These are phyloP conservation scores for Haplosporangium gracile DNA, from an alignment of 192 early-diverging fungal genomes.

Conservation along the genomic window DNA sequence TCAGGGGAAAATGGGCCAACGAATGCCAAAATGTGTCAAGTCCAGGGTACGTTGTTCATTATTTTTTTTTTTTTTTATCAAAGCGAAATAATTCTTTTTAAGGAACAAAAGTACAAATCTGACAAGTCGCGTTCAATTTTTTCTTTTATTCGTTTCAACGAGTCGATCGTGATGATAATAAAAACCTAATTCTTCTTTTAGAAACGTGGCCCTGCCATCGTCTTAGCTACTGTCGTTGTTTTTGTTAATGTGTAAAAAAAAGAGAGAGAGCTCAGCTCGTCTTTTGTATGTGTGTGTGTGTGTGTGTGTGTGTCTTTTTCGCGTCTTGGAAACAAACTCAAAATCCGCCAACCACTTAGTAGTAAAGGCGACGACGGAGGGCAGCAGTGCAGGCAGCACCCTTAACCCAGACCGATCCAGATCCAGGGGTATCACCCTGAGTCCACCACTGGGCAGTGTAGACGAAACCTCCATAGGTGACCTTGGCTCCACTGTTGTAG, in stretches of 20 bases:
- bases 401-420: slow-evolving; percentile 29
- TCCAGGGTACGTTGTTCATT: too few species aligned
- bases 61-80: too few species aligned
- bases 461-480: slow-evolving; percentile 44
- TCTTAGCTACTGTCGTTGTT: neutral
- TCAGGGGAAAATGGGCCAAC: too few species aligned
- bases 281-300: neutral
- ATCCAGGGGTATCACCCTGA: slow-evolving; percentile 53
- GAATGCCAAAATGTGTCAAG: too few species aligned
- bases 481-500: slow-evolving; percentile 50
- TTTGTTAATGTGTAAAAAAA: neutral
- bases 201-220: slow-evolving; percentile 42
- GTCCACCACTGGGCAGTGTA: slow-evolving; percentile 65
- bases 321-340: neutral
- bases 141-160: neutral
- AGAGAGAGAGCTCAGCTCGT: slow-evolving; percentile 11
- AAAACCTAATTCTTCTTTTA: neutral
- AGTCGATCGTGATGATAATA: neutral
- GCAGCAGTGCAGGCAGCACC: slow-evolving; percentile 30
- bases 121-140: neutral
- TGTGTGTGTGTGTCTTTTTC: neutral
- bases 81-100: too few species aligned
- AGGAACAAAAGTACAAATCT: too few species aligned
- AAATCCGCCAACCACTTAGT: neutral
- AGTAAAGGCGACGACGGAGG: slow-evolving; percentile 40